These are phyloP conservation scores for Colletotrichum eremochloae DNA, from an alignment of 2,329 filamentous ascomycete species.

Conservation along the genomic window DNA sequence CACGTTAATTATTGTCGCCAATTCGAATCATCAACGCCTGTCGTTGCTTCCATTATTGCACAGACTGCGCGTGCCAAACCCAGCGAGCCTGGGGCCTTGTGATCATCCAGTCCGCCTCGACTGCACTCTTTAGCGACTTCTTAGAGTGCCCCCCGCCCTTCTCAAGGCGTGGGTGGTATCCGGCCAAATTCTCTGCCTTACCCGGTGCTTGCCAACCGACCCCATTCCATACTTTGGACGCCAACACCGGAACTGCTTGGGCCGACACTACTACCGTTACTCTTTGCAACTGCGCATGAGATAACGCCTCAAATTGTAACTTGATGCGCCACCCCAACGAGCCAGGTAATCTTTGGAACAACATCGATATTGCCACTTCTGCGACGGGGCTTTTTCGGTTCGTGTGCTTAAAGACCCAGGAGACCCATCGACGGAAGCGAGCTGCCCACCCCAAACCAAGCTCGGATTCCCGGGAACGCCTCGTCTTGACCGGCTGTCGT, in stretches of 20 bases:
- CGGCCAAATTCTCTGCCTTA: slow-evolving; percentile 4
- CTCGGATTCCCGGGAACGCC: slow-evolving; percentile 3
- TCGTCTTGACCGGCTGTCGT: slow-evolving; percentile 6
- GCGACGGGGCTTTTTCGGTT: background rate
- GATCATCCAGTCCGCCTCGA: slow-evolving; percentile 25
- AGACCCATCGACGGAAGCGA: background rate
- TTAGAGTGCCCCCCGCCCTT: background rate
- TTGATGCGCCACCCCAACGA: background rate
- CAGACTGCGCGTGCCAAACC: slow-evolving; percentile 18
- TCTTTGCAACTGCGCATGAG: slow-evolving; percentile 6
- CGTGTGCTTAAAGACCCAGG: background rate
- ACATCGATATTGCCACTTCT: background rate
- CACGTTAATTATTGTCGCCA: slow-evolving; percentile 37
- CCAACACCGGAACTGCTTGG: slow-evolving; percentile 9
- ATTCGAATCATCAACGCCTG: slow-evolving; percentile 24
- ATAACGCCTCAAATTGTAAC: background rate
- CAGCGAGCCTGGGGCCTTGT: background rate
- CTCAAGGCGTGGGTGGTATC: background rate
- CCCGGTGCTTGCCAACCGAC: slow-evolving; percentile 10
- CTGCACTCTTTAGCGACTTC: background rate
- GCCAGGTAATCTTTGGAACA: background rate
- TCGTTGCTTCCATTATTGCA: slow-evolving; percentile 23
- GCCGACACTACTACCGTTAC: slow-evolving; percentile 17
- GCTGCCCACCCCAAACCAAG: slow-evolving; percentile 1
- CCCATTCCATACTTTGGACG: slow-evolving; percentile 1